Percentiles rank a stretch among this genome's conserved stretches.
These are phyloP conservation scores for Butyriboletus loyo DNA, from an alignment of 768 basidiomycete species.

Conservation along the genomic window DNA sequence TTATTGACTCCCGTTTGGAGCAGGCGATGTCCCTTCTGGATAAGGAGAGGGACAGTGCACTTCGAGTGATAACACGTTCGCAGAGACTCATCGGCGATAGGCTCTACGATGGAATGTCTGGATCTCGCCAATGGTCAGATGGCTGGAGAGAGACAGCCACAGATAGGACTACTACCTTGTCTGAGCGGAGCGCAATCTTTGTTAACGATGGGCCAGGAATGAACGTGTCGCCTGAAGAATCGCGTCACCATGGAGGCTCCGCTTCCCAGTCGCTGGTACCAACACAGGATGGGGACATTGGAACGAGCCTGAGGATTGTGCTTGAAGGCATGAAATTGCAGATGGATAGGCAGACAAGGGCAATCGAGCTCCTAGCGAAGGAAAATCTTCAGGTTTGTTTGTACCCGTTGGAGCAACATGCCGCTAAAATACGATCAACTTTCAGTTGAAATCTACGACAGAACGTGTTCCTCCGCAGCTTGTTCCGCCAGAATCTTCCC, in stretches of 20 bases:
- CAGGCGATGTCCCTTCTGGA: constrained; percentile 34
- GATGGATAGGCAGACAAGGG: constrained; percentile 47
- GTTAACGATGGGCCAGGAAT: constrained; percentile 4
- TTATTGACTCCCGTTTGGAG: constrained; percentile 32
- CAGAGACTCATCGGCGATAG: constrained; percentile 12
- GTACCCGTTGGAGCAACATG: neutral
- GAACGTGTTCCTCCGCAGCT: constrained; percentile 13
- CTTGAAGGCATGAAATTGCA: constrained; percentile 47
- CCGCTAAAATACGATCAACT: constrained; percentile 7
- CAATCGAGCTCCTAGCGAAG: constrained; percentile 40
- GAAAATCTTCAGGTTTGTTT: constrained; percentile 46
- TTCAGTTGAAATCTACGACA: constrained; percentile 15
- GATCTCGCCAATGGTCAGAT: constrained; percentile 10
- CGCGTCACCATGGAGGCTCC: constrained; percentile 9
- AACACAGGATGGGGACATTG: constrained; percentile 19
- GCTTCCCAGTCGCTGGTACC: constrained; percentile 13
- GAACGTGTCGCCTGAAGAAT: constrained; percentile 11
- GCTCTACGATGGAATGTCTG: constrained; percentile 3
- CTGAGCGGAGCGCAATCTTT: constrained; percentile 10
- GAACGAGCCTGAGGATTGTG: constrained; percentile 31
- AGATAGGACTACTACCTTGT: constrained; percentile 12
- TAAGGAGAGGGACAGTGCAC: constrained; percentile 28
- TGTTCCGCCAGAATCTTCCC: constrained; percentile 15
- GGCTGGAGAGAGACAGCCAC: constrained; percentile 7
- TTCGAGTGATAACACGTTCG: constrained; percentile 19